Evolutionary conservation across 73 alveolate genomes (phyloP).

Genomic region (Paramecium sexaurelia): DNA sequence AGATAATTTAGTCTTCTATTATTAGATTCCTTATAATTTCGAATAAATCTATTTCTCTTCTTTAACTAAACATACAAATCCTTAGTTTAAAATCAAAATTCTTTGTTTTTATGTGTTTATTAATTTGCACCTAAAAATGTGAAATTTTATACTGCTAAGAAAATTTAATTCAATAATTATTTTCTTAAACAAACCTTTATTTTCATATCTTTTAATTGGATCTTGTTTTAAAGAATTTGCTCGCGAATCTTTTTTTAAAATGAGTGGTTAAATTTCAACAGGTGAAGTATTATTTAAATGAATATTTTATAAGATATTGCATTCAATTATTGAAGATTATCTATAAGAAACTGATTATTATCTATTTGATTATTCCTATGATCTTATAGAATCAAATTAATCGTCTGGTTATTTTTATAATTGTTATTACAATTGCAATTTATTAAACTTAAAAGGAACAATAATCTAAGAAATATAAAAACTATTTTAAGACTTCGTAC

Average conservation of each 20-base stretch:
- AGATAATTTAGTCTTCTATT: not conserved
- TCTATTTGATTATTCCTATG: not conserved
- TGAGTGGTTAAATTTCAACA: not conserved
- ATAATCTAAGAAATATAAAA: not conserved
- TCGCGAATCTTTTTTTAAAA: constrained; percentile 1
- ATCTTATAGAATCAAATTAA: not conserved
- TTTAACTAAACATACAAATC: not conserved
- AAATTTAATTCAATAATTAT: not conserved
- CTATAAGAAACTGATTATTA: not conserved
- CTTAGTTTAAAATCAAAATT: constrained; percentile 1
- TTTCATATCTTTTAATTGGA: constrained; percentile 35
- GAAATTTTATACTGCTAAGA: not conserved
- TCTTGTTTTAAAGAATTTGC: not conserved
- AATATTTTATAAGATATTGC: not conserved
- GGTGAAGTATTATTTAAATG: constrained; percentile 4
- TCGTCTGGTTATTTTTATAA: constrained; percentile 10
- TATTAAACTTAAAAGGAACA: constrained; percentile 36
- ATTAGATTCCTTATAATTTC: not conserved
- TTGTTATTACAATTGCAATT: not conserved
- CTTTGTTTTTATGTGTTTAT: not conserved
- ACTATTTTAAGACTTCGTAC: constrained; percentile 7
- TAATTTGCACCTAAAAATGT: not conserved
- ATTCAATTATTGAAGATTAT: not conserved
- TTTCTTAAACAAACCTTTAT: constrained; percentile 20
- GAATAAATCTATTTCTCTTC: not conserved